phyloP scores from a whole-genome alignment of 1,139 yeast genomes.

The Pichia sorboxylosa region DNA sequence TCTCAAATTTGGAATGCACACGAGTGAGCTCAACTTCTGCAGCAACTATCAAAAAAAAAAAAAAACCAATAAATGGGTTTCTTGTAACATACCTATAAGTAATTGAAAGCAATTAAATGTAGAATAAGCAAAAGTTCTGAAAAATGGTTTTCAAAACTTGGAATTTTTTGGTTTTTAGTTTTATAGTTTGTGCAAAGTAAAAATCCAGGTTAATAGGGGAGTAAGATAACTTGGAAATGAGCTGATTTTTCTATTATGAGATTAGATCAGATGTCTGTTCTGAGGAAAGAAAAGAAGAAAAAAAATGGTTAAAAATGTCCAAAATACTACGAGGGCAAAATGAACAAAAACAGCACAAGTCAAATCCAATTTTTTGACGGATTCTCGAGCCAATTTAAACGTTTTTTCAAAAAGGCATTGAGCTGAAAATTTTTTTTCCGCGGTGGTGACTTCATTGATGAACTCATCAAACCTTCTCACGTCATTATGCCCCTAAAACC shows the following conservation, averaged over 20 bases:
- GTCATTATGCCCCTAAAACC: too few relatives aligned
- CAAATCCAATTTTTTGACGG: too few relatives aligned
- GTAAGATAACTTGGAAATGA: constrained; percentile 1
- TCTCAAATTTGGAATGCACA: too few relatives aligned
- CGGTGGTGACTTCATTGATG: too few relatives aligned
- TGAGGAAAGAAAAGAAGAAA: constrained; percentile 7
- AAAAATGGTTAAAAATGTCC: constrained; percentile 6
- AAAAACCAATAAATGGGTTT: too few relatives aligned
- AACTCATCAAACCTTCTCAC: too few relatives aligned
- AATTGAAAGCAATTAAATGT: constrained; percentile 1
- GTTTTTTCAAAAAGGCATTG: too few relatives aligned
- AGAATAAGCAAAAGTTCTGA: background rate
- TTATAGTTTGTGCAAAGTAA: constrained; percentile 3
- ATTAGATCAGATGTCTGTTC: constrained; percentile 13
- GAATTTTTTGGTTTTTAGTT: constrained; percentile 1
- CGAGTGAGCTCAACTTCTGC: too few relatives aligned
- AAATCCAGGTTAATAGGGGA: constrained; percentile 7
- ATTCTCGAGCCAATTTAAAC: too few relatives aligned
- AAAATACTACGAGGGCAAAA: background rate
- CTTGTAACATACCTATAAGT: constrained; percentile 7
- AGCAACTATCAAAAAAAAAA: too few relatives aligned
- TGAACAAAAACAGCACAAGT: background rate
- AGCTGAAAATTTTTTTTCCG: too few relatives aligned
- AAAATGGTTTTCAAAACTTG: background rate
- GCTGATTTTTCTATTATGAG: constrained; percentile 8